Evolutionary conservation across 2,329 filamentous ascomycete genomes (phyloP), one percentile per base, ranked within the genome.

Genomic region (Calonectria pseudoreteaudii): DNA sequence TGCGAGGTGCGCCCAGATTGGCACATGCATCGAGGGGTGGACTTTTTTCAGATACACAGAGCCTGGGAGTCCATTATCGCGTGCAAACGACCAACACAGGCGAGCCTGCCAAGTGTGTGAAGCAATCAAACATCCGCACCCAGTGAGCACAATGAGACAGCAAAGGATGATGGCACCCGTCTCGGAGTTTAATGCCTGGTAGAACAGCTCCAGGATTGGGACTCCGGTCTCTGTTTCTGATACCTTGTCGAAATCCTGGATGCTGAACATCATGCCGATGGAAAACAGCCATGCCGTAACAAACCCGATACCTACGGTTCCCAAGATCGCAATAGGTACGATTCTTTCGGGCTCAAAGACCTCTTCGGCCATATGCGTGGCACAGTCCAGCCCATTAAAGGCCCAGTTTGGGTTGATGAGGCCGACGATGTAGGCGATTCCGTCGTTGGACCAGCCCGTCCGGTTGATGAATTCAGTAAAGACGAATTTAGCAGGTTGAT

Each of bases 391-490:
- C 1, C 70, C 66, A 38, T 70, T 70, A 20, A 73, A 73, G 1
- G 66, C 70, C 70, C 70, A 73, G 44, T 72, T 74, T 14, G 52
- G 38, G 62, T 74, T 74, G 53, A 73, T 74, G 16, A 74, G 36
- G 3, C 73, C 73, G 1, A 73, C 66, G 8, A 74, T 70, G 16
- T 67, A 70, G 47, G 71, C 71, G 20, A 72, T 72, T n/a, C 70
- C 66, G 10, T 68, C 56, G 23, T 28, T 64, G 14, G 65, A 52
- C 70, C 70, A 72, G 9, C 70, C 70, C 0, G 65, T 72, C 8
- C 44, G 28, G 38, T 72, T 72, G 36, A 68, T 58, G n/a, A 69
- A 68, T 10, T 65, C 49, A 16, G 65, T 68, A 20, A 72, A 72
- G 20, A 72, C 66, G 20, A 65, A 72, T 18, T 53, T 41, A 5